Evolutionary conservation across 371 early-diverging fungal genomes (phyloP).

Genomic region (Lichtheimia ramosa): DNA sequence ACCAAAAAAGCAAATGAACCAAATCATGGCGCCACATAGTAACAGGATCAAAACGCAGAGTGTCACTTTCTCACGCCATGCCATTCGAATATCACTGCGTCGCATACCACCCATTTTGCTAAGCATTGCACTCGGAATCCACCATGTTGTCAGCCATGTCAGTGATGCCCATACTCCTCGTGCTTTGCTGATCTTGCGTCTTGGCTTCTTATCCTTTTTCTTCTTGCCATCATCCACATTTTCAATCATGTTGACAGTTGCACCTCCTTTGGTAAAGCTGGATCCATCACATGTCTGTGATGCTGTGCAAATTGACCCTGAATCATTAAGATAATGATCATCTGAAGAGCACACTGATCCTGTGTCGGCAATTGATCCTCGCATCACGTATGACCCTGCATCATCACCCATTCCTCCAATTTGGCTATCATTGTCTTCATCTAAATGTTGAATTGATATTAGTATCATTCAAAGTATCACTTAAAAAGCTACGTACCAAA

Average conservation of each 20-base stretch:
- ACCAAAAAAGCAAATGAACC: constrained; percentile 85
- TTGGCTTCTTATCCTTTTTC: constrained; percentile 17
- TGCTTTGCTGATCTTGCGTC: constrained; percentile 34
- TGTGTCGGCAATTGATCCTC: not conserved
- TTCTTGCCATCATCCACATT: constrained; percentile 21
- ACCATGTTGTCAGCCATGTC: constrained; percentile 83
- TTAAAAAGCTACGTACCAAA: constrained; percentile 16
- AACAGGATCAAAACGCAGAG: constrained; percentile 80
- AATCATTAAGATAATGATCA: constrained; percentile 23
- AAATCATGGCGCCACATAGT: constrained; percentile 72
- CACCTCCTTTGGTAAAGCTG: not conserved
- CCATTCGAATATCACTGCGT: constrained; percentile 76
- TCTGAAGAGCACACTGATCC: constrained; percentile 46
- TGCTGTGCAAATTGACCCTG: constrained; percentile 21
- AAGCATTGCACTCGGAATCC: constrained; percentile 68
- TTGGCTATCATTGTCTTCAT: constrained; percentile 18
- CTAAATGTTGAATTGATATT: not conserved
- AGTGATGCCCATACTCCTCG: constrained; percentile 72
- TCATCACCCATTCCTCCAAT: constrained; percentile 1
- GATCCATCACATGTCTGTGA: constrained; percentile 27
- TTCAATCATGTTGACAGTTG: not conserved
- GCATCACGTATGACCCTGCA: not conserved
- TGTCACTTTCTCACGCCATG: constrained; percentile 93
- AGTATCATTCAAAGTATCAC: not conserved
- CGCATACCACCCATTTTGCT: constrained; percentile 59